A percentile compares a stretch with the other conserved stretches of the same genome.
These are phyloP conservation scores for Geum urbanum DNA, from an alignment of 306 rosid species.

Conservation along the genomic window DNA sequence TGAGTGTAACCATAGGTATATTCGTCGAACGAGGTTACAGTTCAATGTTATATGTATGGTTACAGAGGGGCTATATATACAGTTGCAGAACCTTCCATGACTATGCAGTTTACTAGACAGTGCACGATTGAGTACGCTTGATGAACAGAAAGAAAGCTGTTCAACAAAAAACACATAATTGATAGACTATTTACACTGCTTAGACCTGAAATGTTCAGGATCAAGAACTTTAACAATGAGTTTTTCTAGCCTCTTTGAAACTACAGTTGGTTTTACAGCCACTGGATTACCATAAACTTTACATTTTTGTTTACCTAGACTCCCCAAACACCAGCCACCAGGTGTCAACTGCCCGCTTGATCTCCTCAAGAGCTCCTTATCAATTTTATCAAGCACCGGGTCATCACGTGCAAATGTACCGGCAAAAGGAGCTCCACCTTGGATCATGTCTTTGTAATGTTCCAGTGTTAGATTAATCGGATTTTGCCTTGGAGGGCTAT, in stretches of 20 bases:
- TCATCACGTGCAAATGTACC: constrained; percentile 51
- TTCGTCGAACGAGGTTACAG: no score
- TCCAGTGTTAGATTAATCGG: constrained; percentile 51
- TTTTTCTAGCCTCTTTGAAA: constrained; percentile 65
- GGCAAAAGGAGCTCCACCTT: constrained; percentile 73
- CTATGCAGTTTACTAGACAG: neutral
- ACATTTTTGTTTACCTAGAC: constrained; percentile 45
- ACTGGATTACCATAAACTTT: constrained; percentile 44
- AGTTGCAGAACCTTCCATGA: no score
- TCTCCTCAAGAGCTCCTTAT: constrained; percentile 52
- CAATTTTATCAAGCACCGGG: constrained; percentile 65
- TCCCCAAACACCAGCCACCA: constrained; percentile 72
- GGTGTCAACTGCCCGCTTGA: constrained; percentile 49
- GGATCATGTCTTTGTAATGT: constrained; percentile 67
- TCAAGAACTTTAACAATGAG: constrained; percentile 67
- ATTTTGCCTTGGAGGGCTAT: constrained; percentile 61
- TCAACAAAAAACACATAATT: neutral
- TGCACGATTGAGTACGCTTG: no score
- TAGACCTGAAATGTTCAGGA: constrained; percentile 69
- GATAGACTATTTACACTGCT: constrained; percentile 62
- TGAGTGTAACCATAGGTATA: no score
- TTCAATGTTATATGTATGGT: no score
- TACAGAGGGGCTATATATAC: no score
- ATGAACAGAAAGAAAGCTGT: neutral
- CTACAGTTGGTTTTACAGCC: constrained; percentile 57